Evolutionary conservation across 768 basidiomycete genomes (phyloP).

Genomic region (Saitozyma podzolica): DNA sequence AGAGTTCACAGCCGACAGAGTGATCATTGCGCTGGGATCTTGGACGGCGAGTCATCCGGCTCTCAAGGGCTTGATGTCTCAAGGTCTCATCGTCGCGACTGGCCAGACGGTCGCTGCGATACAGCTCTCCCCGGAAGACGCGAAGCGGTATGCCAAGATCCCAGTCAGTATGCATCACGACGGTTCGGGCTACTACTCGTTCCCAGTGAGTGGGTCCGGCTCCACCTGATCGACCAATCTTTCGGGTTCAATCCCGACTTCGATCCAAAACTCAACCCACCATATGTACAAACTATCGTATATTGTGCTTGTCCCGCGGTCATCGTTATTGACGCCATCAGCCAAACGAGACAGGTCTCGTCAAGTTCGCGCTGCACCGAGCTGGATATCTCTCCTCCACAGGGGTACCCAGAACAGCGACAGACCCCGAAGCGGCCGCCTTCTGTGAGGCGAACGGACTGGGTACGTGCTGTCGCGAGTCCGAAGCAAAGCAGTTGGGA

Average conservation of each 20-base stretch:
- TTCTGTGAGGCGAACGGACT: conserved; percentile 10
- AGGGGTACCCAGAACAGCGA: conserved; percentile 23
- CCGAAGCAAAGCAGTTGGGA: too few relatives aligned
- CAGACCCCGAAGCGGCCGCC: conserved; percentile 14
- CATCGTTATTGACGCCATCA: background rate
- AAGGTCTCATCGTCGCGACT: conserved; percentile 16
- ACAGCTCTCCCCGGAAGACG: conserved; percentile 16
- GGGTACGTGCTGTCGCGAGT: conserved; percentile 5
- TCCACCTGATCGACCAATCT: too few relatives aligned
- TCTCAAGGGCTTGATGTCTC: conserved; percentile 11
- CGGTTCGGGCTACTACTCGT: conserved; percentile 18
- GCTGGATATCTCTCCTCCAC: conserved; percentile 15
- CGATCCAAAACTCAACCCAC: too few relatives aligned
- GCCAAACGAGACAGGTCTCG: conserved; percentile 14
- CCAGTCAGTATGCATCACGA: conserved; percentile 23
- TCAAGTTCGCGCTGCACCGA: conserved; percentile 27
- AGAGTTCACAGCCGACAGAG: conserved; percentile 21
- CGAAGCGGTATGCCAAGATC: conserved; percentile 18
- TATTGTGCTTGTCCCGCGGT: too few relatives aligned
- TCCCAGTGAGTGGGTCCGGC: conserved; percentile 19
- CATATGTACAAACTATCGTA: too few relatives aligned
- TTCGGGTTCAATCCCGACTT: too few relatives aligned
- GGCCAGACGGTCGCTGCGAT: conserved; percentile 20
- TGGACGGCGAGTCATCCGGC: conserved; percentile 11
- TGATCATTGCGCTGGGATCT: conserved; percentile 19